A percentile compares a stretch with the other conserved stretches of the same genome.
Evolutionary conservation across 768 basidiomycete species (phyloP).

Genomic region (Lentinula detonsa): DNA sequence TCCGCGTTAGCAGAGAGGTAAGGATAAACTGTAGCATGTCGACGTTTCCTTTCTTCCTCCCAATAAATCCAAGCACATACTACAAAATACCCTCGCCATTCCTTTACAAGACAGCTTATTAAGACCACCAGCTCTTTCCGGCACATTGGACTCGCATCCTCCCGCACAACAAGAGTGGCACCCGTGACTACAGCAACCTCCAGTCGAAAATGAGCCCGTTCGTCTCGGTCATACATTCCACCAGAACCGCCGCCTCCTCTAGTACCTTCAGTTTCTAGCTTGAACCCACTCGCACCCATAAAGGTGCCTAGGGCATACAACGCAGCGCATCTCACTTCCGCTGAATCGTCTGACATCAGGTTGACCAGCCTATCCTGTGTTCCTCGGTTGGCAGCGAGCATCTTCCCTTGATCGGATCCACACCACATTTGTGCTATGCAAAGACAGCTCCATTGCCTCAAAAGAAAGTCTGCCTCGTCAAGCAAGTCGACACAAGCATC

Average conservation of each 20-base stretch:
- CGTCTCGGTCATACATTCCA: constrained; percentile 69
- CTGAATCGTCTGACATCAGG: constrained; percentile 79
- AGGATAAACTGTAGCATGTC: constrained; percentile 27
- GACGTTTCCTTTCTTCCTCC: constrained; percentile 81
- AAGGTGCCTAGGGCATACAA: constrained; percentile 91
- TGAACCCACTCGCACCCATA: constrained; percentile 80
- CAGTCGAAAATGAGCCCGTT: constrained; percentile 77
- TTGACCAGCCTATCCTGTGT: constrained; percentile 79
- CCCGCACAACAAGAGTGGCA: constrained; percentile 81
- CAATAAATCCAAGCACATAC: constrained; percentile 96
- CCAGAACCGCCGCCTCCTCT: constrained; percentile 84
- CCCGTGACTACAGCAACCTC: constrained; percentile 91
- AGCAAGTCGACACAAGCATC: constrained; percentile 81
- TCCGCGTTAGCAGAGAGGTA: constrained; percentile 44
- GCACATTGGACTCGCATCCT: constrained; percentile 95
- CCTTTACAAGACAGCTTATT: constrained; percentile 88
- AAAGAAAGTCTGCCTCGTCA: constrained; percentile 85
- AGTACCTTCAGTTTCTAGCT: constrained; percentile 44
- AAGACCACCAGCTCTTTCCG: constrained; percentile 90
- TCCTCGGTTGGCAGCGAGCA: constrained; percentile 69
- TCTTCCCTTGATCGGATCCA: constrained; percentile 83
- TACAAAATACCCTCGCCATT: constrained; percentile 93
- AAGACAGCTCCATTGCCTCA: constrained; percentile 91
- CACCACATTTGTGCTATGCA: constrained; percentile 97
- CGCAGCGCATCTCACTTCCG: constrained; percentile 89